Base-by-base conservation (phyloP, 768 basidiomycete species). In the Boletellus ananiceps region DNA sequence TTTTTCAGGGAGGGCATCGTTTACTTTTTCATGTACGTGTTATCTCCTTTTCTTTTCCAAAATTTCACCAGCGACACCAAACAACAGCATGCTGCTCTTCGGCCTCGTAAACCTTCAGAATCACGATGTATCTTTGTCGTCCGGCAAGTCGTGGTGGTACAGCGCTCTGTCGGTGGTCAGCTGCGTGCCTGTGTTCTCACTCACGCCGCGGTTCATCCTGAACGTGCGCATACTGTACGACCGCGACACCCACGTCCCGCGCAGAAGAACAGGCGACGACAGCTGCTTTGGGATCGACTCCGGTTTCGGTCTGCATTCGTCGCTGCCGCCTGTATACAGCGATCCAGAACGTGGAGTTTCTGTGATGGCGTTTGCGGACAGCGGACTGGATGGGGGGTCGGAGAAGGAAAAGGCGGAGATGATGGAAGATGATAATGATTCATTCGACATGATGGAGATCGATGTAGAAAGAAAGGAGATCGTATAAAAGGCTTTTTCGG, bases 101-200 rank as follows among this genome's bases (percentile, higher is more conserved):
- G 38, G 46, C 14, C 7, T 47, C 11, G 38, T 47, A 12, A 40
- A 40, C 15, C 31, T 39, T 8, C 37, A 33, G 19, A 33, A 16
- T 7, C 46, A 23, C 32, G 15, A 9, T 2, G 29, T 29, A 11
- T 11, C 46, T 19, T 9, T 33, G 21, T 29, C 38, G 14, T 15
- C 33, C 5, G 38, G 11, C 15, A 6, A 8, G 14, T 18, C 39
- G 31, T 14, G 38, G 38, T 47, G 46, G 46, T 47, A 39, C 33
- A 16, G 23, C 14, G 11, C 39, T 15, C 7, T 47, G 4, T 39
- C 38, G 38, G 46, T 32, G 8, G 29, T 16, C 18, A 40, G 38
- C 19, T 47, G 46, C 13, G 46, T 33, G 18, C 46, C 46, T 4
- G 15, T 47, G 46, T 47, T 47, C 5, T 25, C 38, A 38, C 38